Evolutionary conservation across 164 flowering plant genomes (phyloP).

Genomic region (Echeveria elegans): DNA sequence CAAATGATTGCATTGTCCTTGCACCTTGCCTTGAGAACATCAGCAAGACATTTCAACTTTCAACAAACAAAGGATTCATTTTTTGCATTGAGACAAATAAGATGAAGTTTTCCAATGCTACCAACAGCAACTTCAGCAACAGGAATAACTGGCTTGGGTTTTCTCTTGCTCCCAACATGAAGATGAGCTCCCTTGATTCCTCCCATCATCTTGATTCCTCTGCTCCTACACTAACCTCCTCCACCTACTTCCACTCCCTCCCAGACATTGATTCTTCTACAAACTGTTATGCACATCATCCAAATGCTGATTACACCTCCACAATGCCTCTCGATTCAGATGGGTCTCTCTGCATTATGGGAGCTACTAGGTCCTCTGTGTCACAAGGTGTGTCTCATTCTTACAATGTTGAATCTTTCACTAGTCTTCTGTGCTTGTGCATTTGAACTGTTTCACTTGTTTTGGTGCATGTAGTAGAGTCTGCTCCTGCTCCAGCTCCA

Average conservation of each 20-base stretch:
- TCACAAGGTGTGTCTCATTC: conserved; percentile 39
- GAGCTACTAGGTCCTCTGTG: conserved; percentile 37
- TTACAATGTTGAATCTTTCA: neutral
- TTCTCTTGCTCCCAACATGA: conserved; percentile 35
- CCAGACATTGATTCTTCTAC: conserved; percentile 24
- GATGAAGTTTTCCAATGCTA: conserved; percentile 6
- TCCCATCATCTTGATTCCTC: conserved; percentile 16
- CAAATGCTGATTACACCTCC: conserved; percentile 21
- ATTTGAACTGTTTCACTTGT: conserved; percentile 11
- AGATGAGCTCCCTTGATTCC: conserved; percentile 15
- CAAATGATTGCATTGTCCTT: conserved; percentile 72
- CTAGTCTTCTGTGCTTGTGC: neutral
- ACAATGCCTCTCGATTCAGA: conserved; percentile 55
- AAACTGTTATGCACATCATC: conserved; percentile 25
- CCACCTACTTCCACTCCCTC: conserved; percentile 19
- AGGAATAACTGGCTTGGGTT: conserved; percentile 44
- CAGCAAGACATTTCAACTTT: neutral
- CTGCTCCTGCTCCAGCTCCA: conserved; percentile 27
- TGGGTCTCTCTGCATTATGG: conserved; percentile 53
- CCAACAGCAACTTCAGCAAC: conserved; percentile 19
- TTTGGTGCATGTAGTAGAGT: conserved; percentile 20
- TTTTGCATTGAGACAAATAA: conserved; percentile 22
- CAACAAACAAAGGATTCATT: conserved; percentile 19
- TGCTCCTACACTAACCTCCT: conserved; percentile 5
- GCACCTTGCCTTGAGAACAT: conserved; percentile 22